These are phyloP conservation scores for Cyberlindnera mrakii DNA, from an alignment of 805 yeast species.

Conservation along the genomic window DNA sequence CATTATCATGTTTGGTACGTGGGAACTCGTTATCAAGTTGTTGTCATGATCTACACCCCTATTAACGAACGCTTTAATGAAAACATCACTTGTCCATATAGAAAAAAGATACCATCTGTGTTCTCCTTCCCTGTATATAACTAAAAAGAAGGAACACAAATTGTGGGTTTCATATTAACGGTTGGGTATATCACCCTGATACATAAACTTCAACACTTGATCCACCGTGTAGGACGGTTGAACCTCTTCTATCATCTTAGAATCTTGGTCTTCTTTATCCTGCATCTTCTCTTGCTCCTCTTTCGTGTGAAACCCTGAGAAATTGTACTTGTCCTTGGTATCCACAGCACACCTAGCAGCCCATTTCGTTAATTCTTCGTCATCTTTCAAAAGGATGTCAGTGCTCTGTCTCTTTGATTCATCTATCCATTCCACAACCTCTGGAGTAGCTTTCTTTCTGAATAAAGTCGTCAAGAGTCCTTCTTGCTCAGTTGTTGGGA, in stretches of 20 bases:
- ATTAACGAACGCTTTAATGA: background rate
- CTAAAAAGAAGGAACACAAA: background rate
- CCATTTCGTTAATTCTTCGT: conserved; percentile 67
- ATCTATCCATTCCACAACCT: conserved; percentile 80
- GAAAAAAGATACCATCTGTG: background rate
- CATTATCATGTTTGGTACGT: conserved; percentile 97
- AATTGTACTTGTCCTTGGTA: conserved; percentile 49
- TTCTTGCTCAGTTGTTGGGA: conserved; percentile 82
- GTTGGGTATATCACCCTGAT: conserved; percentile 34
- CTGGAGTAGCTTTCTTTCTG: conserved; percentile 85
- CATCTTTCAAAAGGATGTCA: conserved; percentile 27
- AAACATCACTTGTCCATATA: background rate
- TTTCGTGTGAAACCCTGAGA: conserved; percentile 54
- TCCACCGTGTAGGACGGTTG: conserved; percentile 25
- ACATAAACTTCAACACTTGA: conserved; percentile 37
- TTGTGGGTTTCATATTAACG: background rate
- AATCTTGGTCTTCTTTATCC: conserved; percentile 5
- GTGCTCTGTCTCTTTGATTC: conserved; percentile 31
- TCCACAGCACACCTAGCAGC: conserved; percentile 51
- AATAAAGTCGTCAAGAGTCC: conserved; percentile 77
- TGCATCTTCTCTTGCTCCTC: conserved; percentile 33
- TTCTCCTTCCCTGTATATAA: conserved; percentile 1
- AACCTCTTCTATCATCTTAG: conserved; percentile 3
- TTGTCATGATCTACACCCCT: conserved; percentile 31
- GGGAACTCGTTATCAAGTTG: conserved; percentile 78